These are phyloP conservation scores for Monotropa hypopitys DNA, from an alignment of 179 eudicot species.

Conservation along the genomic window DNA sequence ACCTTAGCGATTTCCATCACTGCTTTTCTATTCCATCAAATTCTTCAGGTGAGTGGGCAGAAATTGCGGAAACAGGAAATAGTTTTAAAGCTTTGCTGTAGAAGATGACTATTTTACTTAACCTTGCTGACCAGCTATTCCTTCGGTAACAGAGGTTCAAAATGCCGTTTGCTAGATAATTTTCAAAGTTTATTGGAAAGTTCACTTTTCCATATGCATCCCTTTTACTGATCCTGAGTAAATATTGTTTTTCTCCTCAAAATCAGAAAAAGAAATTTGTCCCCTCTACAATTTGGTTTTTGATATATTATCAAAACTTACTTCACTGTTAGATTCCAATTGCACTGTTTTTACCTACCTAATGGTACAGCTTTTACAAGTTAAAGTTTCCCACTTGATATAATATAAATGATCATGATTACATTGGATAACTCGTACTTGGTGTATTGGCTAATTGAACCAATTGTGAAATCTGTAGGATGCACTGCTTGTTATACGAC, in stretches of 20 bases:
- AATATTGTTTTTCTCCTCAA: not conserved
- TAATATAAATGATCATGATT: not conserved
- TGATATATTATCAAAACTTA: not conserved
- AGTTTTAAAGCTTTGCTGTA: not conserved
- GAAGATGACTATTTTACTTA: not conserved
- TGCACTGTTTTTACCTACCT: not conserved
- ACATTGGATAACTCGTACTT: not conserved
- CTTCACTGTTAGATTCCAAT: not conserved
- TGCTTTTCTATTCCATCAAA: slow-evolving; percentile 78
- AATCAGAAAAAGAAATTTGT: not conserved
- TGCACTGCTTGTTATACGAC: not conserved
- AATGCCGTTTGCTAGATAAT: not conserved
- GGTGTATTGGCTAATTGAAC: not conserved
- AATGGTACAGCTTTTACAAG: not conserved
- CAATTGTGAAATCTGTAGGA: not conserved
- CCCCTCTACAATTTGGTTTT: not conserved
- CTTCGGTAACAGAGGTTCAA: not conserved
- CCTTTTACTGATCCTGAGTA: not conserved
- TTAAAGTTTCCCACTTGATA: not conserved
- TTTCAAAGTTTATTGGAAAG: not conserved
- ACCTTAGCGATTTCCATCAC: slow-evolving; percentile 89
- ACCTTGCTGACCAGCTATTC: not conserved
- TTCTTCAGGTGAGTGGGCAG: slow-evolving; percentile 48
- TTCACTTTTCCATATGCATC: not conserved
- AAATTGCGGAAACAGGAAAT: not conserved